Percentiles rank a stretch among this genome's conserved stretches.
Conservation (phyloP, 2,329 filamentous ascomycete species). For the Neopestalotiopsis sp. region DNA sequence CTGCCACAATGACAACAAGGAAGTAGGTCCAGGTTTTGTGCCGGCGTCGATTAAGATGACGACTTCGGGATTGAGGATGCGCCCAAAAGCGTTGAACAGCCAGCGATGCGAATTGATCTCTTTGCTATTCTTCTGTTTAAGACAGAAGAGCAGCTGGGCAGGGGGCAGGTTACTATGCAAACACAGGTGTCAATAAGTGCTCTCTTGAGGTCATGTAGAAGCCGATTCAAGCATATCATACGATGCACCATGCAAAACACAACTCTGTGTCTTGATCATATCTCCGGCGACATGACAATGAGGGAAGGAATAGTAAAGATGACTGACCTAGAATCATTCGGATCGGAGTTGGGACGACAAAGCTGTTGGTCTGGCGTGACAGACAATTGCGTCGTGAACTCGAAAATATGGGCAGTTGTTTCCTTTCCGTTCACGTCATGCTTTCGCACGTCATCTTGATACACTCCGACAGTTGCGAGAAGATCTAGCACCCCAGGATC, state of each 20-base stretch:
- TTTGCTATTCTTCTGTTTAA: constrained; percentile 99
- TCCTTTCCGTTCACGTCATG: constrained; percentile 97
- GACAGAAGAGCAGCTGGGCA: constrained; percentile 98
- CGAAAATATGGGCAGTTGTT: constrained; percentile 95
- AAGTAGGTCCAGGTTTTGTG: constrained; percentile 93
- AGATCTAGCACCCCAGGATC: constrained; percentile 96
- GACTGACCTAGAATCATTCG: constrained; percentile 53
- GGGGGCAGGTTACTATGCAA: constrained; percentile 75
- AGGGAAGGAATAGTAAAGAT: no score
- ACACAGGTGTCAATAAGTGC: no score
- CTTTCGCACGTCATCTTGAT: constrained; percentile 99
- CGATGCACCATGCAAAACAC: no score
- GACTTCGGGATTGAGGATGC: constrained; percentile 95
- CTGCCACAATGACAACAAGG: constrained; percentile 92
- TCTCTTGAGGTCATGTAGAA: no score
- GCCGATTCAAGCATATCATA: no score
- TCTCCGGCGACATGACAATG: no score
- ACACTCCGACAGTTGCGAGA: constrained; percentile 91
- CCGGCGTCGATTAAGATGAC: constrained; percentile 96
- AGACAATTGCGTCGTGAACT: constrained; percentile 97
- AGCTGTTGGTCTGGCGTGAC: constrained; percentile 96
- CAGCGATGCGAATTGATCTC: constrained; percentile 99
- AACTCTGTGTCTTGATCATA: no score
- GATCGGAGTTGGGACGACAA: constrained; percentile 85
- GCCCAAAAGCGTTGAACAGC: constrained; percentile 97